Percentiles rank a stretch among this genome's conserved stretches.
phyloP scores from a whole-genome alignment of 129 eudicot genomes.

The Ambrosia trifida region DNA sequence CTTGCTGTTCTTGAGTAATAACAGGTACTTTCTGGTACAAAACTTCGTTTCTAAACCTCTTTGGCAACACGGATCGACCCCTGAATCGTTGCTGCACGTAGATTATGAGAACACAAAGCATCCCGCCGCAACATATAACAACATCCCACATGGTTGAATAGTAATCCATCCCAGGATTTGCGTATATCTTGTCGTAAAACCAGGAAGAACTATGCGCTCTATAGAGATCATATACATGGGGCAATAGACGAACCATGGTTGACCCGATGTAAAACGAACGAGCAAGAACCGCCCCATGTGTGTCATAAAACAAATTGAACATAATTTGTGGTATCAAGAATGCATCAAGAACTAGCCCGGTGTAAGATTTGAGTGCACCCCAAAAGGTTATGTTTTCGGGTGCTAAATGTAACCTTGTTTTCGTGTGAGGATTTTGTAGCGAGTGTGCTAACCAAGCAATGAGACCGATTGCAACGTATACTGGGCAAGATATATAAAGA shows the following conservation, averaged over 20 bases:
- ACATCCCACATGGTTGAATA: constrained; percentile 79
- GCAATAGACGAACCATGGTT: constrained; percentile 72
- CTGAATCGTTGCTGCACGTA: constrained; percentile 78
- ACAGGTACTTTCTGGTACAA: constrained; percentile 73
- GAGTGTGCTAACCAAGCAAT: constrained; percentile 59
- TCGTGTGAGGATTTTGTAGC: constrained; percentile 32
- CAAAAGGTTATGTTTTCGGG: constrained; percentile 40
- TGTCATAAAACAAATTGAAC: constrained; percentile 60
- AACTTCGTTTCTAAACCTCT: constrained; percentile 42
- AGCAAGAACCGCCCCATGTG: constrained; percentile 55
- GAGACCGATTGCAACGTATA: constrained; percentile 55
- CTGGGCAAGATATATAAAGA: constrained; percentile 44
- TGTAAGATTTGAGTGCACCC: constrained; percentile 70
- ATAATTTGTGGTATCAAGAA: constrained; percentile 76
- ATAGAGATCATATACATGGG: constrained; percentile 80
- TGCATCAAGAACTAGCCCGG: constrained; percentile 72
- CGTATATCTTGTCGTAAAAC: constrained; percentile 66
- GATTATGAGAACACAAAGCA: constrained; percentile 45
- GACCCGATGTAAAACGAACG: constrained; percentile 71
- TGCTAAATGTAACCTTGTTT: constrained; percentile 1
- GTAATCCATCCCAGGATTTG: constrained; percentile 77
- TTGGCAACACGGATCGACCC: constrained; percentile 69
- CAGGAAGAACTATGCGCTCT: constrained; percentile 56
- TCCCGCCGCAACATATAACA: constrained; percentile 48
- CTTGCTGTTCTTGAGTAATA: constrained; percentile 23